Evolutionary conservation across 495 filamentous ascomycete genomes (phyloP).

Genomic region (Collariella sp.): DNA sequence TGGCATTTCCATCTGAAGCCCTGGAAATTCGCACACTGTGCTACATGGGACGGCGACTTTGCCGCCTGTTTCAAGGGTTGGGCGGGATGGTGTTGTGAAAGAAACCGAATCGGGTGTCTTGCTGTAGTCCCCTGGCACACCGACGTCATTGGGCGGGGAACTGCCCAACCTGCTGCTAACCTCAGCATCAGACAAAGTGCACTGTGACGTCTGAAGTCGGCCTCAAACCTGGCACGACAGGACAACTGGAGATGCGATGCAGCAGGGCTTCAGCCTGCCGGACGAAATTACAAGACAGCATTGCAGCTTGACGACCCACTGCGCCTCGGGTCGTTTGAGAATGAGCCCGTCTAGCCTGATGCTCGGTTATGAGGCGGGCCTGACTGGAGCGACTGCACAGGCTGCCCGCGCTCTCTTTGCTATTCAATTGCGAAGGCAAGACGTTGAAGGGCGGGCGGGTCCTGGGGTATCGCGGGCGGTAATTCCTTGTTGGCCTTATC

Average conservation of each 20-base stretch:
- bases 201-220: constrained; percentile 9
- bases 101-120: neutral
- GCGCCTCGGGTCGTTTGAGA: neutral
- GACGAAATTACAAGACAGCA: neutral
- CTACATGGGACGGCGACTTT: too few relatives aligned
- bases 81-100: neutral
- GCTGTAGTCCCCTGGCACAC: neutral
- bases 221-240: constrained; percentile 4
- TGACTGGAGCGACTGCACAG: too few relatives aligned
- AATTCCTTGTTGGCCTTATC: neutral
- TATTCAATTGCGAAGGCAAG: too few relatives aligned
- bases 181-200: neutral
- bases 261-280: neutral
- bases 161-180: neutral
- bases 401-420: too few relatives aligned
- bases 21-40: neutral
- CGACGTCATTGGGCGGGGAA: constrained; percentile 16
- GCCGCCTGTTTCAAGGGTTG: neutral
- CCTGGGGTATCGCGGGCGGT: neutral
- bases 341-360: neutral
- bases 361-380: neutral
- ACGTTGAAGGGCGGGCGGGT: too few relatives aligned
- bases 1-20: neutral
- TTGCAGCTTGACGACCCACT: neutral
- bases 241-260: neutral